Evolutionary conservation across 306 rosid species (phyloP).

Genomic region (Abrus pulchellus): DNA sequence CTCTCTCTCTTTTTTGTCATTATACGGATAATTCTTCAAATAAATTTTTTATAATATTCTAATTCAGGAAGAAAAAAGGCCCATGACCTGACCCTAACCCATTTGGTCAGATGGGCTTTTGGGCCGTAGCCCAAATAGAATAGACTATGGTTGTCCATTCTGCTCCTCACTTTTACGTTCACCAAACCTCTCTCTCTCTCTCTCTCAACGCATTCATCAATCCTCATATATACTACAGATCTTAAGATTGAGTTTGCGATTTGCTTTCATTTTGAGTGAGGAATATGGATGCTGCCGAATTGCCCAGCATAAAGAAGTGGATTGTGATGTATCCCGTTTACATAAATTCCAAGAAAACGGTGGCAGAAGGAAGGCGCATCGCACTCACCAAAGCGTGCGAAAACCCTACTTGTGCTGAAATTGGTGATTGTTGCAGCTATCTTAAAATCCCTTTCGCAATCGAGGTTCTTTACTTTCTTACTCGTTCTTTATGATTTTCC

Average conservation of each 20-base stretch:
- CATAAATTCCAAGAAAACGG: conserved; percentile 83
- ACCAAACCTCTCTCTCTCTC: too few relatives aligned
- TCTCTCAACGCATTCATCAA: too few relatives aligned
- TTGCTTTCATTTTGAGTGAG: not conserved
- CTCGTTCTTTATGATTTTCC: not conserved
- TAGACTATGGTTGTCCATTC: too few relatives aligned
- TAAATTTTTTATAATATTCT: too few relatives aligned
- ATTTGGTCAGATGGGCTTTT: too few relatives aligned
- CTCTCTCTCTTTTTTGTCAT: too few relatives aligned
- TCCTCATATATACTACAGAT: too few relatives aligned
- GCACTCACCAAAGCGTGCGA: conserved; percentile 73
- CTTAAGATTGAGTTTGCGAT: not conserved
- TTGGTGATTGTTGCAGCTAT: conserved; percentile 83
- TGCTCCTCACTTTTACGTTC: too few relatives aligned
- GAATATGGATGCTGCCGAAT: conserved; percentile 69
- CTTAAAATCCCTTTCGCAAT: conserved; percentile 77
- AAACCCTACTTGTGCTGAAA: conserved; percentile 87
- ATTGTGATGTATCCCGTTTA: conserved; percentile 82
- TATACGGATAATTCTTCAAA: too few relatives aligned
- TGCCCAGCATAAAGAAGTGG: conserved; percentile 79
- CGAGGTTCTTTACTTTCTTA: conserved; percentile 61
- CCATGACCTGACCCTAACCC: too few relatives aligned
- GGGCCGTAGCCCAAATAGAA: too few relatives aligned
- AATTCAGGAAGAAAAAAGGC: too few relatives aligned
- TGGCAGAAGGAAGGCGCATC: conserved; percentile 91